Base-by-base conservation (phyloP, 768 basidiomycete genomes). In the Dacryopinax spathularia region DNA sequence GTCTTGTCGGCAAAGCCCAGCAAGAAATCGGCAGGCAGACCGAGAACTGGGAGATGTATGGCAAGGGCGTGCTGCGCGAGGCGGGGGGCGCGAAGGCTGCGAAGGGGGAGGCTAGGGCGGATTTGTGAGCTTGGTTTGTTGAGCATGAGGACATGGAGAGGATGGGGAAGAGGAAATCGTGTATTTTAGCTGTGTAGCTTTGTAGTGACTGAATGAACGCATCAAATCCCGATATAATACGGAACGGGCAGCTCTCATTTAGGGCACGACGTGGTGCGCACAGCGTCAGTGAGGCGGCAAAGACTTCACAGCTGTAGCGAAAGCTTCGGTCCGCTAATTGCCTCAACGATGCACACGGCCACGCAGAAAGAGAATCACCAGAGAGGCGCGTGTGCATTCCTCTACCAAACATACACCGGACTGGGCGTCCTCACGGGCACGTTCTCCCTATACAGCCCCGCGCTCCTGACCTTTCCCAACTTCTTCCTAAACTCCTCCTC, bases 391-490 rank as follows among this genome's bases (percentile, higher is more conserved):
- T n/a, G n/a, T n/a, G n/a, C n/a, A n/a, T n/a, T n/a, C n/a, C 15
- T 33, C 37, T 81, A 92, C 90, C 89, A 91, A 33, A 84, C 83
- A 89, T 89, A 92, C 43, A 76, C 78, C 29, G 85, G 78, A 18
- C 81, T 78, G 34, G 84, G 82, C 69, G 90, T 90, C 33, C 89
- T 81, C 65, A 91, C 77, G 6, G 89, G 90, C 37, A 78, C 79
- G 70, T 94, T 84, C 72, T 94, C 93, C 33, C 92, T 79, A 34
- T 86, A 84, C 20, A 86, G 73, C 13, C 88, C 84, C 20, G 93
- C 86, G 62, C 89, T 90, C 16, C 90, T 84, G 65, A 93, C 87
- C 73, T 81, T 81, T 70, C 79, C 83, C 73, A 97, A 72, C 72
- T 84, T 85, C 70, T 84, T 83, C 69, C 77, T 78, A 63, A 84